Conservation (phyloP, 2,329 filamentous ascomycete species). For the Penicillium sp. region DNA sequence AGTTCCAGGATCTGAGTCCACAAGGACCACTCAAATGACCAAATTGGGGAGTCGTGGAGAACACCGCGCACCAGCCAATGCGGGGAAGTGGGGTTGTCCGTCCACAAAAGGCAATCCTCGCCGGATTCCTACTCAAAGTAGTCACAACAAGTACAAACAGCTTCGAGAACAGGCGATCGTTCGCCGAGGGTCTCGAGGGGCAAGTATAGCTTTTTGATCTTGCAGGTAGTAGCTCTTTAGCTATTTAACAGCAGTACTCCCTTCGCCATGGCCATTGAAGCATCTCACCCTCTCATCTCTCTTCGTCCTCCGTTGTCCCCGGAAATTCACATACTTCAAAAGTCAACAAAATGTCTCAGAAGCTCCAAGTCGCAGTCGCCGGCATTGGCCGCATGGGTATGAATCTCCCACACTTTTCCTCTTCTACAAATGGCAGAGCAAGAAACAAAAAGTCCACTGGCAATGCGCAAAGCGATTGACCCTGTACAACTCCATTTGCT, state of each 20-base stretch:
- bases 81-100: constrained; percentile 5
- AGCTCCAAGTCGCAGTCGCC: constrained; percentile 21
- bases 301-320: not conserved
- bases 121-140: constrained; percentile 6
- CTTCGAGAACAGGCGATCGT: not conserved
- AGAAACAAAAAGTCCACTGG: not conserved
- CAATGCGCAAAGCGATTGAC: not conserved
- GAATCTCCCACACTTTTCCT: not conserved
- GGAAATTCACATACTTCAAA: not conserved
- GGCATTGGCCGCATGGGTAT: constrained; percentile 25
- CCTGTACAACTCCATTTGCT: not conserved
- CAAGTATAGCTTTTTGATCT: not conserved
- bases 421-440: not conserved
- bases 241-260: not conserved
- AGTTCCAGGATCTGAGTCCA: not conserved
- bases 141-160: not conserved
- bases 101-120: constrained; percentile 7
- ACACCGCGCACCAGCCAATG: not conserved
- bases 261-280: not conserved
- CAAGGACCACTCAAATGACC: not conserved
- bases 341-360: constrained; percentile 12
- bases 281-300: not conserved
- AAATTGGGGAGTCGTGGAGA: not conserved
- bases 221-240: not conserved
- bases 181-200: not conserved